Percentiles rank a stretch among this genome's conserved stretches.
phyloP scores from a whole-genome alignment of 208 protist genomes.

The Phytomonas sp. region DNA sequence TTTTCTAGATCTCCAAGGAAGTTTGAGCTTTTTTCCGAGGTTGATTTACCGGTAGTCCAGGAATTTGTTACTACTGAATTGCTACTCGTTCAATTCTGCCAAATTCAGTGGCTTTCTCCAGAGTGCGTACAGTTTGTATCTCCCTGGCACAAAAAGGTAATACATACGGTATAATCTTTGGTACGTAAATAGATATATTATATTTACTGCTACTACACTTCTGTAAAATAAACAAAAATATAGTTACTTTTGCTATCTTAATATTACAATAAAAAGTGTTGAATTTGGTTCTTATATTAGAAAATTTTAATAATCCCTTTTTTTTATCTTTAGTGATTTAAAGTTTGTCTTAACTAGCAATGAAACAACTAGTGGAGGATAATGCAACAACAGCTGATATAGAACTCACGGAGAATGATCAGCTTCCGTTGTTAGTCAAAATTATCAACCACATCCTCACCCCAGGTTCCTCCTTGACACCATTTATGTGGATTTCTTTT shows the following conservation, averaged over 20 bases:
- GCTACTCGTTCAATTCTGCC: constrained; percentile 37
- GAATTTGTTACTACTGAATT: constrained; percentile 7
- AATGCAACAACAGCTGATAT: background rate
- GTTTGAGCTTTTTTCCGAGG: constrained; percentile 22
- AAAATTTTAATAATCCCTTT: background rate
- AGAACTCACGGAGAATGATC: constrained; percentile 21
- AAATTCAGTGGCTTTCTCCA: constrained; percentile 70
- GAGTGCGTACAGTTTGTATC: constrained; percentile 71
- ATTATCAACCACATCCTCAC: constrained; percentile 80
- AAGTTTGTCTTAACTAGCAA: background rate
- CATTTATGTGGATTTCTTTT: constrained; percentile 69
- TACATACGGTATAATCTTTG: constrained; percentile 23
- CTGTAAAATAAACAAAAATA: background rate
- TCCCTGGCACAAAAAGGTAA: constrained; percentile 61
- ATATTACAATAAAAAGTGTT: background rate
- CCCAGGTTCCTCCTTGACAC: constrained; percentile 77
- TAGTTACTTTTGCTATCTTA: background rate
- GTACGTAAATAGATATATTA: constrained; percentile 1
- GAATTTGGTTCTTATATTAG: background rate
- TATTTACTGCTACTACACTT: constrained; percentile 4
- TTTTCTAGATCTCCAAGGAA: constrained; percentile 18
- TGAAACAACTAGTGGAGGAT: background rate
- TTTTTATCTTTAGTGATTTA: background rate
- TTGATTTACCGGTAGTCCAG: constrained; percentile 20
- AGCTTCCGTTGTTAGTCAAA: constrained; percentile 50